Percentiles rank a stretch among this genome's conserved stretches.
These are phyloP conservation scores for Backusella westeae DNA, from an alignment of 192 early-diverging fungal species.

Conservation along the genomic window DNA sequence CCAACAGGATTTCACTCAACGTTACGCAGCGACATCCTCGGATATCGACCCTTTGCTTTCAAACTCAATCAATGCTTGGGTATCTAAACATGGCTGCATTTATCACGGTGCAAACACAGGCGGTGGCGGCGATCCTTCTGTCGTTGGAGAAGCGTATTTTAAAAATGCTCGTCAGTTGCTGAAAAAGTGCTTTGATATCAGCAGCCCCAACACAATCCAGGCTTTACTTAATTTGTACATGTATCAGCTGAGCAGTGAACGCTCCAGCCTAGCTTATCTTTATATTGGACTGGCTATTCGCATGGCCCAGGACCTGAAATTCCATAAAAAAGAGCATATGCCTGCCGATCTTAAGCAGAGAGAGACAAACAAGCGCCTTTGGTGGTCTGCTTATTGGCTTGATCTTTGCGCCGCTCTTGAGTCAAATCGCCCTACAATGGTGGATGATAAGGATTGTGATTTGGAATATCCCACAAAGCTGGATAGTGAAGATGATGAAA, in stretches of 20 bases:
- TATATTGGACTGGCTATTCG: slow-evolving; percentile 44
- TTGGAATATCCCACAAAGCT: slow-evolving; percentile 36
- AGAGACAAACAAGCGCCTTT: slow-evolving; percentile 39
- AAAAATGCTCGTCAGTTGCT: slow-evolving; percentile 41
- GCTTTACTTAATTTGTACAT: slow-evolving; percentile 42
- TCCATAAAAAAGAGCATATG: slow-evolving; percentile 39
- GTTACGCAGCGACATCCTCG: slow-evolving; percentile 11
- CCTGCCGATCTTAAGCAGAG: slow-evolving; percentile 30
- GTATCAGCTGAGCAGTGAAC: slow-evolving; percentile 41
- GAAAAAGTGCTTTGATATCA: slow-evolving; percentile 44
- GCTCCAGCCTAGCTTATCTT: slow-evolving; percentile 37
- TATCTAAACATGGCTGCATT: slow-evolving; percentile 39
- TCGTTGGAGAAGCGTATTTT: slow-evolving; percentile 38
- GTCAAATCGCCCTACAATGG: slow-evolving; percentile 43
- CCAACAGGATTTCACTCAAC: slow-evolving; percentile 25
- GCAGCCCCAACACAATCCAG: slow-evolving; percentile 37
- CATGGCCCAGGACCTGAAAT: slow-evolving; percentile 43
- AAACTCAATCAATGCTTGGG: slow-evolving; percentile 43
- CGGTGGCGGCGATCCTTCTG: slow-evolving; percentile 10
- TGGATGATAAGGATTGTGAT: slow-evolving; percentile 45
- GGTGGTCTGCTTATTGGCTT: slow-evolving; percentile 46
- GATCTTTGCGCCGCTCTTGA: slow-evolving; percentile 43
- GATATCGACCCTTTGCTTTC: slow-evolving; percentile 32
- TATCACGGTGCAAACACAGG: slow-evolving; percentile 27
- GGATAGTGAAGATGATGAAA: slow-evolving; percentile 38